Evolutionary conservation across 768 basidiomycete species (phyloP), one percentile per base, ranked within the genome.

Genomic region (Phaffia australis): DNA sequence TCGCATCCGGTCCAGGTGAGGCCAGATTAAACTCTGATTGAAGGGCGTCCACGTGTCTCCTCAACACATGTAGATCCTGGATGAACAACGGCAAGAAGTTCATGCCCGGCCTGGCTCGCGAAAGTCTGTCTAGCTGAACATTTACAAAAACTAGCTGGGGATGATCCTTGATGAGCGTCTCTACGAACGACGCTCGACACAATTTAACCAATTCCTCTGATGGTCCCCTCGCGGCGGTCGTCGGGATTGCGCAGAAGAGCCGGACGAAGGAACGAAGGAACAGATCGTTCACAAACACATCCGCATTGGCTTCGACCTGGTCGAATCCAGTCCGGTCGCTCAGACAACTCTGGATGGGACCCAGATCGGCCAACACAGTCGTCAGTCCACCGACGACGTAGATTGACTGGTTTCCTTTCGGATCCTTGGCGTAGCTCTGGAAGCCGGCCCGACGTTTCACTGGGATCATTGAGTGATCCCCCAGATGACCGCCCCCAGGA

Each of bases 391-490:
- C 88, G 16, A 89, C 85, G 14, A 92, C 86, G 71, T 92, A 93
- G 15, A 95, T 80, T 75, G 88, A 90, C 56, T 91, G 83, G 71
- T 90, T 93, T 11, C 94, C 94, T 70, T 88, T 84, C 0, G 95
- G 89, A 75, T 98, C 95, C 70, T 92, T 88, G 5, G 86, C 86
- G 73, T 98, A 99, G 73, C 88, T 89, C 55, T 97, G 80, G 75
- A 92, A 93, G 0, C 91, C 92, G 0, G 91, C 87, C 30, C 89
- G 82, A 21, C 93, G 85, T 75, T 97, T 94, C 68, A 98, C 94
- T 70, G 84, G 91, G 35, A 99, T 79, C 0, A 89, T 27, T 11
- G 4, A 23, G 7, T 46, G 3, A 25, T 8, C 56, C 19, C 46
- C 8, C 11, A 8, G 29, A 29, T 32, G 15, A 42, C 6, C 25